Conservation (phyloP, 2,329 filamentous ascomycete genomes). For the Proliferodiscus dingleyae region DNA sequence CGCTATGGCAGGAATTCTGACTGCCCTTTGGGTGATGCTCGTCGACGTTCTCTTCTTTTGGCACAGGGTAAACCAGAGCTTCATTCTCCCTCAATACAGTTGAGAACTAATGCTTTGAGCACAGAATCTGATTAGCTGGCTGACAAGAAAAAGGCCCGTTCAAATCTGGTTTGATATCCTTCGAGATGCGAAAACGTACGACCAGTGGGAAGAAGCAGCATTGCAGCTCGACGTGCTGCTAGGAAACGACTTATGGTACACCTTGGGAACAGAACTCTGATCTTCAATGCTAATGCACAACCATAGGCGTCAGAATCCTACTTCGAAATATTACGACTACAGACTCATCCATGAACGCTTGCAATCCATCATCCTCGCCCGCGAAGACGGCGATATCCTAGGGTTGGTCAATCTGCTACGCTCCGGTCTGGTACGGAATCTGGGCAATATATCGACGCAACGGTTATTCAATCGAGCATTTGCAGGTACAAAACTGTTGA, state of each 20-base stretch:
- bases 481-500: constrained; percentile 81
- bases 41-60: constrained; percentile 59
- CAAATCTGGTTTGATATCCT: constrained; percentile 63
- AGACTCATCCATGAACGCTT: constrained; percentile 75
- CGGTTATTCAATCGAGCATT: constrained; percentile 81
- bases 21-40: constrained; percentile 52
- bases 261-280: background rate
- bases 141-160: constrained; percentile 57
- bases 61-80: constrained; percentile 38
- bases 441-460: constrained; percentile 84
- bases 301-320: constrained; percentile 72
- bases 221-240: constrained; percentile 75
- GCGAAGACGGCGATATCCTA: constrained; percentile 67
- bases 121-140: constrained; percentile 66
- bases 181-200: constrained; percentile 63
- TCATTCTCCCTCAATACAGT: background rate
- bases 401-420: constrained; percentile 74
- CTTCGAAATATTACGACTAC: constrained; percentile 81
- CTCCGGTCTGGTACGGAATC: constrained; percentile 73
- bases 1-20: constrained; percentile 27
- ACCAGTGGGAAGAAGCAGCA: constrained; percentile 84
- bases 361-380: constrained; percentile 62
- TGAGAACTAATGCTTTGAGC: constrained; percentile 6
- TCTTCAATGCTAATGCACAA: constrained; percentile 10
- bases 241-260: constrained; percentile 74